phyloP scores from a whole-genome alignment of 768 basidiomycete genomes.

The Leccinum broughii region DNA sequence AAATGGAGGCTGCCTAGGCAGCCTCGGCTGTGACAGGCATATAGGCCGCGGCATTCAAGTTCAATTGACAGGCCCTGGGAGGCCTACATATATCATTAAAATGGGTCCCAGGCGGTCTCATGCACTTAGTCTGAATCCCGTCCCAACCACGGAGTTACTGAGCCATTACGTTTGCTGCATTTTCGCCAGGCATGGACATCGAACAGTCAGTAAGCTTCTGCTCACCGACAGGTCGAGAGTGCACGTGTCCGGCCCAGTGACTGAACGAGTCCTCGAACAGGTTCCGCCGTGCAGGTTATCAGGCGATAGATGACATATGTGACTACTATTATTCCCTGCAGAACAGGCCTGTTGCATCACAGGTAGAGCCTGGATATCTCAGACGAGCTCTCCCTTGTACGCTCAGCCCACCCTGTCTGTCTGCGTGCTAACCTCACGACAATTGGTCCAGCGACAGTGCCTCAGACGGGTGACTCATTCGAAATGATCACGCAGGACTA shows the following conservation, averaged over 20 bases:
- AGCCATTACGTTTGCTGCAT: neutral
- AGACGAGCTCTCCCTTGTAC: conserved; percentile 63
- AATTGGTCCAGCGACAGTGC: conserved; percentile 45
- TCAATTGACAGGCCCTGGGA: no score
- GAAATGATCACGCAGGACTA: conserved; percentile 73
- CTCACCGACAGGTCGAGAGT: neutral
- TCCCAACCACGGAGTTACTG: neutral
- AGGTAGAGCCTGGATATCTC: conserved; percentile 83
- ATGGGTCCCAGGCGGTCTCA: no score
- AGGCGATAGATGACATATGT: conserved; percentile 85
- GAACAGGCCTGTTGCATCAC: conserved; percentile 60
- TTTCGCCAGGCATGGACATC: conserved; percentile 6
- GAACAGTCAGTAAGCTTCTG: conserved; percentile 8
- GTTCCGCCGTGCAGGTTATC: conserved; percentile 82
- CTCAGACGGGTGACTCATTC: conserved; percentile 73
- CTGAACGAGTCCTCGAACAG: conserved; percentile 34
- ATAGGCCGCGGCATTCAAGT: no score
- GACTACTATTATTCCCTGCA: conserved; percentile 77
- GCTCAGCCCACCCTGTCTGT: conserved; percentile 4
- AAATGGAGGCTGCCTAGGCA: no score
- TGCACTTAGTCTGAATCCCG: no score
- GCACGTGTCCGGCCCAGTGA: neutral
- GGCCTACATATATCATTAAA: no score
- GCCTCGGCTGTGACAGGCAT: no score
- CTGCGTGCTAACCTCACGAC: neutral